Evolutionary conservation across 108 stramenopile genomes (phyloP).

Genomic region (Nitzschia putrida): DNA sequence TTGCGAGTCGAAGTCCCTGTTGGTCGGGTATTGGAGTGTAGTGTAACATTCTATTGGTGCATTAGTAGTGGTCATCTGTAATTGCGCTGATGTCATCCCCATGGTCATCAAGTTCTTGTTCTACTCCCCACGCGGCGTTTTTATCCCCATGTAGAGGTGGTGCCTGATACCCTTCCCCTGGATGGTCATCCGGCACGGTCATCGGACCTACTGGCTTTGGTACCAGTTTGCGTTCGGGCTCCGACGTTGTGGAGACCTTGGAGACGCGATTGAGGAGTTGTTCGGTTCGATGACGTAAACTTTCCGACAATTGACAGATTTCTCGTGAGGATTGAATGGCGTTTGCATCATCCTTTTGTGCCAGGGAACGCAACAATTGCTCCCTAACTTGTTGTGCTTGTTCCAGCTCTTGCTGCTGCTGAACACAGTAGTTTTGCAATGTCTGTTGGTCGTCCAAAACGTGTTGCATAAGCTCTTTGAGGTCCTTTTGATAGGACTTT

Average conservation of each 20-base stretch:
- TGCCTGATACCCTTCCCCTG: neutral
- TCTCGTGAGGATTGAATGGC: constrained; percentile 9
- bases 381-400: constrained; percentile 36
- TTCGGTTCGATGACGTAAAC: constrained; percentile 20
- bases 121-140: neutral
- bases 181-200: neutral
- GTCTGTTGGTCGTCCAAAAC: constrained; percentile 38
- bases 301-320: constrained; percentile 31
- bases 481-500: constrained; percentile 13
- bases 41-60: neutral
- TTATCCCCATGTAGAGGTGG: neutral
- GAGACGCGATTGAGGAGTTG: constrained; percentile 15
- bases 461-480: constrained; percentile 24
- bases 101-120: constrained; percentile 14
- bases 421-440: constrained; percentile 27
- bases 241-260: neutral
- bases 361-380: constrained; percentile 44
- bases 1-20: too few species aligned
- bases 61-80: constrained; percentile 34
- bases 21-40: neutral
- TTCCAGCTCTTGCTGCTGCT: constrained; percentile 50
- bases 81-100: constrained; percentile 54
- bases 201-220: neutral
- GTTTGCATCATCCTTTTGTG: constrained; percentile 44
- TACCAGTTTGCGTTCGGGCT: neutral